Base-by-base conservation (phyloP, 306 rosid genomes). In the Hylodesmum podocarpum region DNA sequence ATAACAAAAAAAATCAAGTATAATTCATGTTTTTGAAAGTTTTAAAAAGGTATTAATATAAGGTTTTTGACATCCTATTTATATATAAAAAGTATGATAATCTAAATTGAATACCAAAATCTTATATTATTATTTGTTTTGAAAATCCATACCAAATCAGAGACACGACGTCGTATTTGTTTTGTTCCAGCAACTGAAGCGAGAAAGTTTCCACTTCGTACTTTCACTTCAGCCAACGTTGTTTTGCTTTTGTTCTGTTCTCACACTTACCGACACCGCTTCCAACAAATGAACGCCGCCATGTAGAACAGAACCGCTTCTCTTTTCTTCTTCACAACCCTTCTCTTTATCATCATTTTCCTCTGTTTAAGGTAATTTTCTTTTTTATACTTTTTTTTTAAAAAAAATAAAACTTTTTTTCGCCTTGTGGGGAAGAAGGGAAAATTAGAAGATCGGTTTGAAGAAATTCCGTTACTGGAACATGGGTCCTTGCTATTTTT, bases 311-410 rank as follows among this genome's bases (percentile, higher is more conserved):
- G 16, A 62, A 31, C 4, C 15, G 3, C 36, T 55, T 27, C 36
- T 0, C 5, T 27, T 25, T 25, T 55, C 19, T 55, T 25, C 36
- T 14, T 7, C 39, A 29, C 21, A 63, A 63, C 5, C 31, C 16
- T 37, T 64, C 70, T 11, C 27, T 37, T 64, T 10, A 16, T 4
- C 65, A 19, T 66, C 49, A 72, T 70, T 59, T 54, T 58, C 68
- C 34, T 24, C 21, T 65, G 11, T 47, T 55, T 33, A 3, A 58
- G 87, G 91, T 73, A 72, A 73, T 53, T 76, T 72, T 79, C 0
- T 47, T 22, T 36, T 33, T 46, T 10, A 58, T 28, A 13, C 64
- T 21, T 22, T 66, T n/a, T 40, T 25, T 55, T 5, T 70, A n/a
- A n/a, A n/a, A n/a, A n/a, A n/a, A n/a, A n/a, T 18, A 9, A 15